Percentiles rank a stretch among this genome's conserved stretches.
Conservation (phyloP, 768 basidiomycete species). For the Astraeus odoratus region DNA sequence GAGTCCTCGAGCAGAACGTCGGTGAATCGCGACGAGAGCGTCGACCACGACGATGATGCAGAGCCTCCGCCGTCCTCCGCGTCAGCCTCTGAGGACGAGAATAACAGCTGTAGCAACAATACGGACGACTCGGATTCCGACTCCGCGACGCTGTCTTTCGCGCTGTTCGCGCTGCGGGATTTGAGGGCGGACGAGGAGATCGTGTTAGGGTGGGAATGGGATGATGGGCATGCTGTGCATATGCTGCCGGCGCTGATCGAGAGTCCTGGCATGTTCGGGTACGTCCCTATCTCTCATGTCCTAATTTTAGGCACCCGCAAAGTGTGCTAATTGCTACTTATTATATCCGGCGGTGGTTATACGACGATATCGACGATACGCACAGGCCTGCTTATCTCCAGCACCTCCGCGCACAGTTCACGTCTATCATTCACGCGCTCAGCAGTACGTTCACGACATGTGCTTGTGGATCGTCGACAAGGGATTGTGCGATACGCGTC, state of each 20-base stretch:
- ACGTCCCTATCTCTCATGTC: constrained; percentile 26
- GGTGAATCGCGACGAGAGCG: constrained; percentile 2
- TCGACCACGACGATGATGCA: too few species aligned
- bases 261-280: constrained; percentile 52
- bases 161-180: constrained; percentile 71
- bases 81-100: too few species aligned
- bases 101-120: too few species aligned
- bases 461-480: constrained; percentile 58
- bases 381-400: constrained; percentile 40
- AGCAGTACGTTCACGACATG: constrained; percentile 68
- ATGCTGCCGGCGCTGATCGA: constrained; percentile 61
- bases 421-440: constrained; percentile 63
- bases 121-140: background rate
- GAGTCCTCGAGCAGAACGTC: background rate
- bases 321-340: background rate
- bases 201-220: constrained; percentile 94
- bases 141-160: constrained; percentile 51
- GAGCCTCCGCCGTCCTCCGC: constrained; percentile 6
- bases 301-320: background rate
- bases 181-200: constrained; percentile 79
- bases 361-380: background rate
- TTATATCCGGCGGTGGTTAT: background rate
- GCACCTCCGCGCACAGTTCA: constrained; percentile 58
- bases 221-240: constrained; percentile 84
- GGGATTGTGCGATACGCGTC: constrained; percentile 56